A percentile compares a stretch with the other conserved stretches of the same genome.
phyloP scores from a whole-genome alignment of 129 eudicot species.

The Centrapalus pauciflorus region DNA sequence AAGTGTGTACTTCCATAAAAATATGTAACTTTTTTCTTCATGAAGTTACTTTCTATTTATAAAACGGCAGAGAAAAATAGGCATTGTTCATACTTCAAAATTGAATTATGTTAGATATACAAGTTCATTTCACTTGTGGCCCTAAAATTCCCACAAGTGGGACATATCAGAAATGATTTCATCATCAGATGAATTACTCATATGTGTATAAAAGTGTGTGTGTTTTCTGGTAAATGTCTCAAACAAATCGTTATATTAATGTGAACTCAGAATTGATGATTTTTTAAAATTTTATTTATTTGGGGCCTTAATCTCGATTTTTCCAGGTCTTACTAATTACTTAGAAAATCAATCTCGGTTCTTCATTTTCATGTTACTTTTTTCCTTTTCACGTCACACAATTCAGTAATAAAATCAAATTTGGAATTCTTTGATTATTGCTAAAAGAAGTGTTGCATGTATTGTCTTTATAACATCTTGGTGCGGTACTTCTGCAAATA shows the following conservation, averaged over 20 bases:
- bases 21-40: background rate
- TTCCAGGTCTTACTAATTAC: conserved; percentile 1
- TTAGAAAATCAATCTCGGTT: background rate
- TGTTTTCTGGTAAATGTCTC: background rate
- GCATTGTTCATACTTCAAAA: background rate
- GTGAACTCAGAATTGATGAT: background rate
- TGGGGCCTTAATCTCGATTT: background rate
- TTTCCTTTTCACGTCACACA: background rate
- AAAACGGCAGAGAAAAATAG: background rate
- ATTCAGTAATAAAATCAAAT: background rate
- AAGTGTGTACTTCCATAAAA: too few species aligned
- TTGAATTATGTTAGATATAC: background rate
- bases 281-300: too few species aligned
- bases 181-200: too few species aligned
- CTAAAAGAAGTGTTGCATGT: background rate
- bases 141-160: too few species aligned
- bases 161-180: too few species aligned
- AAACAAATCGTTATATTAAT: background rate
- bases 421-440: background rate
- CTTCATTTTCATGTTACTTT: background rate
- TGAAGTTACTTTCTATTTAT: background rate
- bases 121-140: background rate
- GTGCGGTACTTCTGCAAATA: background rate
- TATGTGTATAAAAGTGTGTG: background rate
- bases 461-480: conserved; percentile 2